Evolutionary conservation across 148 eudicot species (phyloP).

Genomic region (Vaccinium myrtillus): DNA sequence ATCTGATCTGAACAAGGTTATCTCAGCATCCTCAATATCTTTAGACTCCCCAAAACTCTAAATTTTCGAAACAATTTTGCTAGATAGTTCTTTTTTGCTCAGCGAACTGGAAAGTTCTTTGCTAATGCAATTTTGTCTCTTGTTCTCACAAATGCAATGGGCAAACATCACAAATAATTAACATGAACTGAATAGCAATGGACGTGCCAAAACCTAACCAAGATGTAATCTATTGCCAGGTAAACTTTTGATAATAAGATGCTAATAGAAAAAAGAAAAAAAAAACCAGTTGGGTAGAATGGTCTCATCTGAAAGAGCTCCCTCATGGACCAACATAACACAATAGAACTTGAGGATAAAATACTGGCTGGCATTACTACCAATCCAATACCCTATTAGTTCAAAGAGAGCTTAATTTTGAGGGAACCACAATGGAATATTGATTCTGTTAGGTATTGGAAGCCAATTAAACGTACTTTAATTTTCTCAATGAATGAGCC

Average conservation of each 20-base stretch:
- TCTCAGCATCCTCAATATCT: background rate
- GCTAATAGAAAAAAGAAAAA: background rate
- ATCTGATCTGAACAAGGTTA: background rate
- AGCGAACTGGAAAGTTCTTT: background rate
- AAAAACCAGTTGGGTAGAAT: background rate
- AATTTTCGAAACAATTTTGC: background rate
- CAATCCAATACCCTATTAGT: background rate
- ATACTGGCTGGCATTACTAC: background rate
- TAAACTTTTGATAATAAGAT: background rate
- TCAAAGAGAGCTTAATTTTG: background rate
- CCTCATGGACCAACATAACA: background rate
- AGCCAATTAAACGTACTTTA: slow-evolving; percentile 47
- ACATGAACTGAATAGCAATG: background rate
- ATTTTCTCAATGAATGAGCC: slow-evolving; percentile 76
- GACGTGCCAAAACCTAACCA: background rate
- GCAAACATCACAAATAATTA: background rate
- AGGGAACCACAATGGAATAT: background rate
- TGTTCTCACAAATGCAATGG: background rate
- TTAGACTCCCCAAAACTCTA: background rate
- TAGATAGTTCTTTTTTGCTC: background rate
- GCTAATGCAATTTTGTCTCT: background rate
- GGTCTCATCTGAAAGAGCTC: background rate
- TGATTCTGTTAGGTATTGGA: background rate
- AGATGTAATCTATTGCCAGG: background rate
- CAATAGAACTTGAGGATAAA: background rate